A percentile compares a stretch with the other conserved stretches of the same genome.
These are phyloP conservation scores for Ophiosphaerella herpotricha DNA, from an alignment of 2,329 filamentous ascomycete species.

Conservation along the genomic window DNA sequence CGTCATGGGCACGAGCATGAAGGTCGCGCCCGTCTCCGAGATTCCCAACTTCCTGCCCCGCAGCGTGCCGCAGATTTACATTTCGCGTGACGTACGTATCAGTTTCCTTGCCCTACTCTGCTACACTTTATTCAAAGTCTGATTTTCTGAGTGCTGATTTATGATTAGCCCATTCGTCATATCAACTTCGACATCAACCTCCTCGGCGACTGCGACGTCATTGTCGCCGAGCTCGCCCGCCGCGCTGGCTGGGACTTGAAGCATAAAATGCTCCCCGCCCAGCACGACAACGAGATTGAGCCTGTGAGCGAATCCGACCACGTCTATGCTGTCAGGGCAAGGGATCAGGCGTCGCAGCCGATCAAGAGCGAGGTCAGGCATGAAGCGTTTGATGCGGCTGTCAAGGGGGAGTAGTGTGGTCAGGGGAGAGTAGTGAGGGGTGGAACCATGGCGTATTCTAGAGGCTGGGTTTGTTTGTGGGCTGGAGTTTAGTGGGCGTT, in stretches of 20 bases:
- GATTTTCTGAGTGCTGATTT: constrained; percentile 2
- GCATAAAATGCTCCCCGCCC: constrained; percentile 80
- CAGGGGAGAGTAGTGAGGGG: too few relatives aligned
- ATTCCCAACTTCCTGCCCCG: constrained; percentile 79
- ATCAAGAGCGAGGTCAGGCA: constrained; percentile 16
- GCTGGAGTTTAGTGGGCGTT: too few relatives aligned
- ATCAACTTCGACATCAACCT: constrained; percentile 97
- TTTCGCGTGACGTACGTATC: constrained; percentile 70
- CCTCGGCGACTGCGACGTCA: constrained; percentile 90
- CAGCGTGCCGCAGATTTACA: constrained; percentile 87
- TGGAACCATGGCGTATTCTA: constrained; percentile 2
- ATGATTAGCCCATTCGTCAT: constrained; percentile 70
- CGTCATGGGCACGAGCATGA: constrained; percentile 94
- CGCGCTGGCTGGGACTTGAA: constrained; percentile 78
- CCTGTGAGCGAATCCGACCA: constrained; percentile 36
- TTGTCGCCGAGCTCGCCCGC: constrained; percentile 83
- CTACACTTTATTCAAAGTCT: too few relatives aligned
- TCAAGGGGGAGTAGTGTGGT: constrained; percentile 5
- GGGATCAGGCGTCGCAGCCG: constrained; percentile 15
- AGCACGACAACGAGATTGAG: constrained; percentile 64
- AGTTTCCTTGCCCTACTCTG: too few relatives aligned
- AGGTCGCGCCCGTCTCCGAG: constrained; percentile 93
- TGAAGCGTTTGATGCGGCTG: constrained; percentile 9
- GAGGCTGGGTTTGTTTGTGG: not conserved
- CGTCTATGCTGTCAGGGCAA: constrained; percentile 34